These are phyloP conservation scores for Clarireedia paspali DNA, from an alignment of 2,329 filamentous ascomycete genomes.

Conservation along the genomic window DNA sequence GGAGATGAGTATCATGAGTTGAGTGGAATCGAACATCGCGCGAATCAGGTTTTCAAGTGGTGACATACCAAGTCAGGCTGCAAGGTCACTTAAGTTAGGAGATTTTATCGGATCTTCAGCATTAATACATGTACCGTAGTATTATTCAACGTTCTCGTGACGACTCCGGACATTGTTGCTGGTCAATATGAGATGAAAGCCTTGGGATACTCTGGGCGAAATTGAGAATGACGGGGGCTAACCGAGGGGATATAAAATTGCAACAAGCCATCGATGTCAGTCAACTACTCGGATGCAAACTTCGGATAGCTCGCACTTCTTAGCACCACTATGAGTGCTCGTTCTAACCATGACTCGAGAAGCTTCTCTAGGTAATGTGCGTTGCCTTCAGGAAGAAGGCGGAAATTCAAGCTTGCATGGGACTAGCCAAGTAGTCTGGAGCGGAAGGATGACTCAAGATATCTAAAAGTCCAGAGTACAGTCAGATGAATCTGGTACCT, in stretches of 20 bases:
- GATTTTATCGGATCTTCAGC: neutral
- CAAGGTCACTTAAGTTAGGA: neutral
- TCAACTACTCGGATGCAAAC: neutral
- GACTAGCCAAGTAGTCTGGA: too few relatives aligned
- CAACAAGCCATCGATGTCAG: neutral
- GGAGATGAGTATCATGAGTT: neutral
- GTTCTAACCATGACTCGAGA: neutral
- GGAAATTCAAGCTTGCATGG: neutral
- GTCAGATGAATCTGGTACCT: constrained; percentile 7
- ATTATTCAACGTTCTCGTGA: too few relatives aligned
- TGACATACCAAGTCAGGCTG: neutral
- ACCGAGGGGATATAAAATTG: neutral
- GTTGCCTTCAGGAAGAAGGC: neutral
- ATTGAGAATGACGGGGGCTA: neutral
- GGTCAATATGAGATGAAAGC: neutral
- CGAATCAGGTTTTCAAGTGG: constrained; percentile 1
- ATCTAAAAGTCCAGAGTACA: neutral
- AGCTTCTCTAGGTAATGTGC: neutral
- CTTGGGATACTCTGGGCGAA: neutral
- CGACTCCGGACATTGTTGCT: neutral
- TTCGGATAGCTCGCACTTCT: neutral
- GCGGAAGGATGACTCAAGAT: too few relatives aligned
- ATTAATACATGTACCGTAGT: neutral
- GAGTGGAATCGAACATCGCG: neutral
- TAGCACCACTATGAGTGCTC: neutral